A percentile compares a stretch with the other conserved stretches of the same genome.
phyloP scores from a whole-genome alignment of 305 asterid genomes.

The Solanum hybrid region DNA sequence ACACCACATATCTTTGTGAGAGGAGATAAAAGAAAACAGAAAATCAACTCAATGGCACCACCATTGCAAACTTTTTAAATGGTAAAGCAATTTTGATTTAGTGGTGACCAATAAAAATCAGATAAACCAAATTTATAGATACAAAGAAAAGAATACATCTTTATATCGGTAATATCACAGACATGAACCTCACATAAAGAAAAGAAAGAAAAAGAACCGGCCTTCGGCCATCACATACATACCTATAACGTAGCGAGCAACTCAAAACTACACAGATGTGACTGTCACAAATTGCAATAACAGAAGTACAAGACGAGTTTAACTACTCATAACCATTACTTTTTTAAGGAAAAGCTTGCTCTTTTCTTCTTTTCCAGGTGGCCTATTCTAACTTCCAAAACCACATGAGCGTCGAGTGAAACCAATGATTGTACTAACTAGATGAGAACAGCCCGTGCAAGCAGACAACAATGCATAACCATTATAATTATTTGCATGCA shows the following conservation, averaged over 20 bases:
- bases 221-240: background rate
- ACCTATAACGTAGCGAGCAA: background rate
- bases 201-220: background rate
- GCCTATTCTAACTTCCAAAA: background rate
- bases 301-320: background rate
- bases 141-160: background rate
- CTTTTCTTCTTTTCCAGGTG: background rate
- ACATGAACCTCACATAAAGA: background rate
- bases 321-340: background rate
- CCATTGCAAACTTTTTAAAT: background rate
- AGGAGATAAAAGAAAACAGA: background rate
- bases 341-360: background rate
- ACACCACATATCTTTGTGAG: background rate
- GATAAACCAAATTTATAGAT: background rate
- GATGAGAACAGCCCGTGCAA: background rate
- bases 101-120: background rate
- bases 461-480: background rate
- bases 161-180: too few relatives aligned
- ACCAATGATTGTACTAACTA: background rate
- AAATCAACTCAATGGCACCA: background rate
- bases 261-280: background rate
- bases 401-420: background rate
- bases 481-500: background rate
- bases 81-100: background rate
- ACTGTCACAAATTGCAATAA: background rate